Evolutionary conservation across 2,329 filamentous ascomycete species (phyloP).

Genomic region (Purpureocillium lavendulum): DNA sequence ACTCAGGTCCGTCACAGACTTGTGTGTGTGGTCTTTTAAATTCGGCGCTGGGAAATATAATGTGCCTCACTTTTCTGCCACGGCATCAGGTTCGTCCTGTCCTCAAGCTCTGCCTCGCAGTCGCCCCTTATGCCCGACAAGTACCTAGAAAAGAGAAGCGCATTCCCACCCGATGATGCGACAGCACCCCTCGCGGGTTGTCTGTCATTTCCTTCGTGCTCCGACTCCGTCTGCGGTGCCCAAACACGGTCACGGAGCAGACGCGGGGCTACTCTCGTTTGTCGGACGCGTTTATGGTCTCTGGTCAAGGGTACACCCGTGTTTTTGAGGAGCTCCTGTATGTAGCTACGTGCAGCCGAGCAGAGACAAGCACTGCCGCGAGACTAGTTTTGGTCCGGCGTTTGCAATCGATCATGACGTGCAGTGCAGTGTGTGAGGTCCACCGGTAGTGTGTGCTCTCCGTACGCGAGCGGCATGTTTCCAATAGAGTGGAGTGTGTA

Average conservation of each 20-base stretch:
- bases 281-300: conserved; percentile 30
- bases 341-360: conserved; percentile 11
- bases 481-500: no score
- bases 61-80: conserved; percentile 16
- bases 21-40: conserved; percentile 17
- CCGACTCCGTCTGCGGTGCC: no score
- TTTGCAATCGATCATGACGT: conserved; percentile 3
- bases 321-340: conserved; percentile 17
- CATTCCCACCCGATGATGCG: conserved; percentile 14
- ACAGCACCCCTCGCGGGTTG: conserved; percentile 7
- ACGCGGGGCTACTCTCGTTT: not conserved
- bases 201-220: conserved; percentile 10
- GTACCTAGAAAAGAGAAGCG: conserved; percentile 8
- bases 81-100: conserved; percentile 15
- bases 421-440: not conserved
- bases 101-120: conserved; percentile 11
- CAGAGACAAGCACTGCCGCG: conserved; percentile 22
- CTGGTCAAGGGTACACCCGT: conserved; percentile 17
- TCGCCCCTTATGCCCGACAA: conserved; percentile 8
- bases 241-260: not conserved
- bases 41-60: conserved; percentile 20
- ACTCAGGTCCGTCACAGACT: conserved; percentile 9
- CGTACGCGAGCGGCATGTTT: no score
- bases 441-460: no score
- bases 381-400: conserved; percentile 31